Evolutionary conservation across 2,329 filamentous ascomycete species (phyloP).

Genomic region (Juglanconis oblonga): DNA sequence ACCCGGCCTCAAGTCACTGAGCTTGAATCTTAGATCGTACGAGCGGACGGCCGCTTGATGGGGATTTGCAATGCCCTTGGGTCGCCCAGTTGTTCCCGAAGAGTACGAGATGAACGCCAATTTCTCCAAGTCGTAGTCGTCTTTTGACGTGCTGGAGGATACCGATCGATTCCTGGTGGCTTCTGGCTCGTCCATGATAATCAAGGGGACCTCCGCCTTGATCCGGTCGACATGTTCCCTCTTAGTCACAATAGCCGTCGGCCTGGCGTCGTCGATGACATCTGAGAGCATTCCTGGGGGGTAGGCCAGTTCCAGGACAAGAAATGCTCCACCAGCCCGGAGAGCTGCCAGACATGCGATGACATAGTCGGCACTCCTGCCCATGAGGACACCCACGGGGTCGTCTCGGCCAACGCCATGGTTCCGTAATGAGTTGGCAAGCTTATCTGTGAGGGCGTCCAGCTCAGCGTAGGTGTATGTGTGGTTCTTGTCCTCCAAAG

Average conservation of each 20-base stretch:
- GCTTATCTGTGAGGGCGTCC: constrained; percentile 62
- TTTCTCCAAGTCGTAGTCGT: constrained; percentile 67
- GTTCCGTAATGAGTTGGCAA: constrained; percentile 61
- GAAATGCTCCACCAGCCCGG: constrained; percentile 74
- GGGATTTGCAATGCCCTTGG: constrained; percentile 80
- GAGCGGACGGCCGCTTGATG: constrained; percentile 72
- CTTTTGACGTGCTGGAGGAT: constrained; percentile 37
- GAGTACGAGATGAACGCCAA: constrained; percentile 81
- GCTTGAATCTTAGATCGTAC: constrained; percentile 67
- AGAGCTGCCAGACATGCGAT: constrained; percentile 76
- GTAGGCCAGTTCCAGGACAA: constrained; percentile 78
- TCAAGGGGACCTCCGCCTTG: constrained; percentile 59
- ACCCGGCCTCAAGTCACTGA: constrained; percentile 67
- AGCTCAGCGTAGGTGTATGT: constrained; percentile 72
- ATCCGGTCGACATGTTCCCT: constrained; percentile 63
- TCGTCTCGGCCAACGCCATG: constrained; percentile 70
- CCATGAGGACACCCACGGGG: constrained; percentile 72
- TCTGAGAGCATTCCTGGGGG: constrained; percentile 71
- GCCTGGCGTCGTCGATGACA: constrained; percentile 72
- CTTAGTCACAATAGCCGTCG: constrained; percentile 68
- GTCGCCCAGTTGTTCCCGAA: constrained; percentile 72
- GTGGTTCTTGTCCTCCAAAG: constrained; percentile 66
- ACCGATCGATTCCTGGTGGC: constrained; percentile 24
- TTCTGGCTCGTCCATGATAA: constrained; percentile 57
- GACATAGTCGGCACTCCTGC: constrained; percentile 74